These are phyloP conservation scores for Boletus sp. DNA, from an alignment of 1,284 basidiomycete species.

Conservation along the genomic window DNA sequence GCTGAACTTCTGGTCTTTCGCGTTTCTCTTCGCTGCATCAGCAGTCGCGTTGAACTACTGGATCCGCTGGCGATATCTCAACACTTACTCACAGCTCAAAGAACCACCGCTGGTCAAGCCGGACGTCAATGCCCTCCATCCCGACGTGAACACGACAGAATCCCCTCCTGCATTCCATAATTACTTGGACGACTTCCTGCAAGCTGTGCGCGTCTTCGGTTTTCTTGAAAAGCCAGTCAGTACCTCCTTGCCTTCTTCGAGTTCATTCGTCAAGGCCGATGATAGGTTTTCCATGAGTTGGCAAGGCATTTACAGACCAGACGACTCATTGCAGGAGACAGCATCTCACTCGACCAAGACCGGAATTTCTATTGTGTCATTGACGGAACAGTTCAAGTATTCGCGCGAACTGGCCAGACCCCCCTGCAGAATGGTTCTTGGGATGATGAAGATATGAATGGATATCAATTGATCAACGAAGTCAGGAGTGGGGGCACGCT, in stretches of 20 bases:
- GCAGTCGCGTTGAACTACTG: slow-evolving; percentile 78
- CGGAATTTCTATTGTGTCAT: slow-evolving; percentile 97
- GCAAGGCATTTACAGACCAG: slow-evolving; percentile 92
- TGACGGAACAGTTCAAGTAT: slow-evolving; percentile 88
- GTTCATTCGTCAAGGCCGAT: neutral
- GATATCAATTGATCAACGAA: slow-evolving; percentile 92
- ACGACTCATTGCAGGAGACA: slow-evolving; percentile 89
- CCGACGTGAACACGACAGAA: slow-evolving; percentile 79
- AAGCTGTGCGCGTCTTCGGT: slow-evolving; percentile 93
- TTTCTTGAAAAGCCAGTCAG: slow-evolving; percentile 92
- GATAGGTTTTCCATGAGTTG: slow-evolving; percentile 90
- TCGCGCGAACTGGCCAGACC: slow-evolving; percentile 66
- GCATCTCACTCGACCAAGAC: slow-evolving; percentile 87
- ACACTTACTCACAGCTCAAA: slow-evolving; percentile 79
- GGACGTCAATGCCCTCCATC: slow-evolving; percentile 81
- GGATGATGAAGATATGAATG: slow-evolving; percentile 88
- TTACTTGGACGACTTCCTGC: slow-evolving; percentile 93
- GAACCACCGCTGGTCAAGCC: slow-evolving; percentile 82
- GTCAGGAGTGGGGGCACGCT: slow-evolving; percentile 95
- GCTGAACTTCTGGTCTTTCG: slow-evolving; percentile 89
- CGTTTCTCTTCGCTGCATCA: slow-evolving; percentile 71
- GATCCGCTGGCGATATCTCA: slow-evolving; percentile 82
- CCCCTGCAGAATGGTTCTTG: slow-evolving; percentile 58
- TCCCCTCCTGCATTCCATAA: slow-evolving; percentile 85
- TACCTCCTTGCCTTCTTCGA: slow-evolving; percentile 6